phyloP scores from a whole-genome alignment of 257 asterid species.

The Vinca minor region DNA sequence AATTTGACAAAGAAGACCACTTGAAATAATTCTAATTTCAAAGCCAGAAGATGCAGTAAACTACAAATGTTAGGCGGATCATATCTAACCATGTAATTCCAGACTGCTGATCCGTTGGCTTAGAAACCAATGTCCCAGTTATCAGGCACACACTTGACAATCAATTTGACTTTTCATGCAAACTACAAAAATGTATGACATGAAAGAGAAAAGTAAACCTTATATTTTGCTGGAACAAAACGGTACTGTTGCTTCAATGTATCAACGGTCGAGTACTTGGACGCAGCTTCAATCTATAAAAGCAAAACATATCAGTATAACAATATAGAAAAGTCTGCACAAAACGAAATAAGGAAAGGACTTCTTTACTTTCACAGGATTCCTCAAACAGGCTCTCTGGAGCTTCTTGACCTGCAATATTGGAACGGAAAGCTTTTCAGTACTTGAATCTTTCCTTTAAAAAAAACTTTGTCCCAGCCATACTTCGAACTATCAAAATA shows the following conservation, averaged over 20 bases:
- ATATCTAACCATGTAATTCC: not conserved
- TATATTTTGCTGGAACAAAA: constrained; percentile 76
- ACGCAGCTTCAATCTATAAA: constrained; percentile 67
- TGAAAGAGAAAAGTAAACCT: constrained; percentile 34
- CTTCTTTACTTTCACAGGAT: constrained; percentile 71
- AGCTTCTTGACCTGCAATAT: constrained; percentile 71
- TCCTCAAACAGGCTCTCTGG: constrained; percentile 84
- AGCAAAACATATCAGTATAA: not conserved
- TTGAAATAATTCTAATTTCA: not conserved
- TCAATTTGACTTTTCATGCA: not conserved
- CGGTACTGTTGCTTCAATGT: constrained; percentile 73
- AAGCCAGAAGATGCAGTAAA: not conserved
- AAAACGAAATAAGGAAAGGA: constrained; percentile 3
- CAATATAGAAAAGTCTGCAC: not conserved
- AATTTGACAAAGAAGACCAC: not conserved
- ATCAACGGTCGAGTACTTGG: constrained; percentile 89
- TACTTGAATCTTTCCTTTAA: not conserved
- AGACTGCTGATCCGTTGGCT: not conserved
- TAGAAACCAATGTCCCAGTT: not conserved
- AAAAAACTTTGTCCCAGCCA: not conserved
- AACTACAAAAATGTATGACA: constrained; percentile 1
- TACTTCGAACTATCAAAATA: not conserved
- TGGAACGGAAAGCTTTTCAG: not conserved
- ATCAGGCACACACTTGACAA: not conserved
- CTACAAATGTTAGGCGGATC: not conserved